Evolutionary conservation across 1,139 yeast species (phyloP), one percentile per base, ranked within the genome.

Genomic region (Magnusiomyces fungicola): DNA sequence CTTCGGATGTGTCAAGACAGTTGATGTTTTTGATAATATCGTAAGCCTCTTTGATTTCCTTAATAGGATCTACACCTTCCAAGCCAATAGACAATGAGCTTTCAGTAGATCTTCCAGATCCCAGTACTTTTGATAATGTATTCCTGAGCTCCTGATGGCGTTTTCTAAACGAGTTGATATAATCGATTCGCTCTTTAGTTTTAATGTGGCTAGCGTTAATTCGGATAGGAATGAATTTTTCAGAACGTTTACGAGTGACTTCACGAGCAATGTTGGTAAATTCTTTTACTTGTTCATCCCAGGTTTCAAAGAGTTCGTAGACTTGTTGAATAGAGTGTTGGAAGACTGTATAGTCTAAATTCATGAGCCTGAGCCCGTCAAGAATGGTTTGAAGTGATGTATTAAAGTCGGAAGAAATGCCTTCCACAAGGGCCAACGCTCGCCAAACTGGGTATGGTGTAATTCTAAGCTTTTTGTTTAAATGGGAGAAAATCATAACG

Each of bases 221-320:
- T 55, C 81, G 76, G 18, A 87, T 77, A 25, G 83, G 75, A 30
- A 83, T 75, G 61, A 84, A 84, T 55, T 80, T 81, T 51, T 86
- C 95, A 16, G 80, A 78, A 44, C 95, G 70, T 60, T 81, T 86
- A 53, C 97, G 72, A 34, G 85, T 70, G 12, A 85, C 67, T 56
- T 89, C 97, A 55, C 97, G 74, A 0, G 88, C 76, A 45, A 85
- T 63, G 50, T 70, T 74, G 50, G 72, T 78, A 66, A 78, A 83
- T 62, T 69, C 84, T 62, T 72, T 79, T 53, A 70, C 65, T 55
- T 69, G 73, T 54, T 69, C 71, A 40, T 80, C 83, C 75, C 82
- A 75, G 1, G 69, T 61, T 2, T 60, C 64, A 33, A 77, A 67
- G 0, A 76, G 61, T 0, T 61, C 58, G 1, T 61, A 53, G 0